These are phyloP conservation scores for Diaporthe citri DNA, from an alignment of 2,329 filamentous ascomycete genomes.

Conservation along the genomic window DNA sequence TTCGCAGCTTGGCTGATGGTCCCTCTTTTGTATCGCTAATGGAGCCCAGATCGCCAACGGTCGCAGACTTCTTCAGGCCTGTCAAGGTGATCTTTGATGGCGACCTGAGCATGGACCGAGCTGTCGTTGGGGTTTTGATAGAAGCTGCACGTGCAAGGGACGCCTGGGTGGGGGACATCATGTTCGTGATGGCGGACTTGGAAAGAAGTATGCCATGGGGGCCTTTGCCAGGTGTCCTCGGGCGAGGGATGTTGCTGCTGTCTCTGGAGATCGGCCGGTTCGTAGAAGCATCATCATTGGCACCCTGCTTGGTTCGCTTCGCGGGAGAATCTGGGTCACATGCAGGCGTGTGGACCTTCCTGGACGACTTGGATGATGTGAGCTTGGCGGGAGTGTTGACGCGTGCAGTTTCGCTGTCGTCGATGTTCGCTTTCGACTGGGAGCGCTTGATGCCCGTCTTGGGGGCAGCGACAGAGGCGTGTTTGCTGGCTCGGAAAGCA, in stretches of 20 bases:
- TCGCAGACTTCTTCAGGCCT: slow-evolving; percentile 64
- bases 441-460: slow-evolving; percentile 65
- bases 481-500: slow-evolving; percentile 73
- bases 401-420: slow-evolving; percentile 66
- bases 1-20: slow-evolving; percentile 56
- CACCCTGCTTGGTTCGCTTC: slow-evolving; percentile 79
- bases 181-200: slow-evolving; percentile 64
- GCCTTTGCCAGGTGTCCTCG: slow-evolving; percentile 59
- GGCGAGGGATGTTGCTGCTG: slow-evolving; percentile 61
- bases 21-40: slow-evolving; percentile 50
- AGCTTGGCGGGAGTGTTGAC: slow-evolving; percentile 55
- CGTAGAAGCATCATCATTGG: slow-evolving; percentile 77
- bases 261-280: slow-evolving; percentile 70
- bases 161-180: slow-evolving; percentile 84
- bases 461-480: slow-evolving; percentile 58
- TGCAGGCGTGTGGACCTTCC: slow-evolving; percentile 46
- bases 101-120: slow-evolving; percentile 61
- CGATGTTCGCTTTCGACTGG: slow-evolving; percentile 66
- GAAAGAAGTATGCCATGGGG: slow-evolving; percentile 54
- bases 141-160: slow-evolving; percentile 74
- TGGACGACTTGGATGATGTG: slow-evolving; percentile 47
- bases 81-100: slow-evolving; percentile 62
- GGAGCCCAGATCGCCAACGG: slow-evolving; percentile 57
- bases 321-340: slow-evolving; percentile 58
- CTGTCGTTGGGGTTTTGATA: slow-evolving; percentile 64